These are phyloP conservation scores for Fusarium sp. DNA, from an alignment of 2,329 filamentous ascomycete species.

Conservation along the genomic window DNA sequence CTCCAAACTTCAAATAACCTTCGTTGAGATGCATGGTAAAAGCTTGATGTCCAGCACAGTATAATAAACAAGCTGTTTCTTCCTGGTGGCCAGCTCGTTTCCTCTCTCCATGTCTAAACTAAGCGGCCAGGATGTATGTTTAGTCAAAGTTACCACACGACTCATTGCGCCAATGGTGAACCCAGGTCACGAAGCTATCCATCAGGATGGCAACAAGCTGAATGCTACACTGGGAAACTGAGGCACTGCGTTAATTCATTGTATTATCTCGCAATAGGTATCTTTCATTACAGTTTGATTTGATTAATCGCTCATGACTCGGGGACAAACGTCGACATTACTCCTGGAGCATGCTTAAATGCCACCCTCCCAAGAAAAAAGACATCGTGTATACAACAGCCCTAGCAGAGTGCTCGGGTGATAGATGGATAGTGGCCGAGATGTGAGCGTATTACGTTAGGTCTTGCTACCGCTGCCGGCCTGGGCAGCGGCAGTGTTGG, in stretches of 20 bases:
- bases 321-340: neutral
- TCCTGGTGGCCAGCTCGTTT: neutral
- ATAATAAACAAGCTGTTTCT: neutral
- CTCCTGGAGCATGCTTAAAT: neutral
- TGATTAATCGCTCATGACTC: neutral
- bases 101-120: neutral
- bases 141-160: neutral
- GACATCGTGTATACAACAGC: constrained; percentile 14
- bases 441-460: constrained; percentile 17
- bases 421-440: neutral
- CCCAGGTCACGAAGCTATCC: neutral
- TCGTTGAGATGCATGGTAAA: neutral
- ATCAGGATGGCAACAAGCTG: neutral
- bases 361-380: neutral
- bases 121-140: neutral
- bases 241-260: neutral
- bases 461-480: neutral
- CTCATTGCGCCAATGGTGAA: neutral
- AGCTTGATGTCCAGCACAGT: neutral
- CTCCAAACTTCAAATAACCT: neutral
- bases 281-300: neutral
- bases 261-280: neutral
- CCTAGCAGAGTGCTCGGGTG: neutral
- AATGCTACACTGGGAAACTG: neutral
- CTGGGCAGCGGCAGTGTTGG: neutral